Evolutionary conservation across 2,329 filamentous ascomycete species (phyloP), one percentile per base, ranked within the genome.

Genomic region (Teratosphaeria pseudoeucalypti): DNA sequence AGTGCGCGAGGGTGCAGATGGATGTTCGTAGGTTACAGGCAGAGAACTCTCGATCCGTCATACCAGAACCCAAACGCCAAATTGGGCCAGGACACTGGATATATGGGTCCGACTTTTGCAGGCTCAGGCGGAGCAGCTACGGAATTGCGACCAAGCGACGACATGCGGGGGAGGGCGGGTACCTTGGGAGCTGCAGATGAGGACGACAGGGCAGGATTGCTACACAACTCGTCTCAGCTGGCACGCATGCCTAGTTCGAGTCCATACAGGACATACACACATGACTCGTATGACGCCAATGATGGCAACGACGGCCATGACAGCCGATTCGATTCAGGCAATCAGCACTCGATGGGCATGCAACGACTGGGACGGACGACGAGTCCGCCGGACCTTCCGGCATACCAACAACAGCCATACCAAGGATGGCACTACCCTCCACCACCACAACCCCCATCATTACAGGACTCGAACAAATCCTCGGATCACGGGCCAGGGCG

Each of bases 1-100:
- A 85, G 88, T 62, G 88, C 86, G 9, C 82, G 90, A 56, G 87
- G 88, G 26, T 82, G 90, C 66, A 82, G 87, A 66, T 95, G 90
- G 91, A 77, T 95, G 23, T 86, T 92, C 63, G 83, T 90, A 16
- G 90, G 90, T 52, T 81, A 83, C 58, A 86, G 84, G 70, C 74
- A 77, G 62, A 81, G 87, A 39, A 69, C 74, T 58, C 60, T 71
- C 6, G 78, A 80, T 61, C 58, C 68, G 5, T 76, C 72, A 27
- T 80, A 80, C 60, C 64, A 67, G 47, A 58, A 58, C 34, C 16
- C 58, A 23, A 57, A 66, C 11, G 55, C 60, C 26, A 67, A 67
- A 52, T 52, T 63, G 23, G 58, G 53, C 26, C 6, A 55, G 16
- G 53, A 56, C 16, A 65, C 62, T 10, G 60, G 57, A 2, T 70